Conservation (phyloP, 192 early-diverging fungal species). For the Phlyctochytrium bullatum region DNA sequence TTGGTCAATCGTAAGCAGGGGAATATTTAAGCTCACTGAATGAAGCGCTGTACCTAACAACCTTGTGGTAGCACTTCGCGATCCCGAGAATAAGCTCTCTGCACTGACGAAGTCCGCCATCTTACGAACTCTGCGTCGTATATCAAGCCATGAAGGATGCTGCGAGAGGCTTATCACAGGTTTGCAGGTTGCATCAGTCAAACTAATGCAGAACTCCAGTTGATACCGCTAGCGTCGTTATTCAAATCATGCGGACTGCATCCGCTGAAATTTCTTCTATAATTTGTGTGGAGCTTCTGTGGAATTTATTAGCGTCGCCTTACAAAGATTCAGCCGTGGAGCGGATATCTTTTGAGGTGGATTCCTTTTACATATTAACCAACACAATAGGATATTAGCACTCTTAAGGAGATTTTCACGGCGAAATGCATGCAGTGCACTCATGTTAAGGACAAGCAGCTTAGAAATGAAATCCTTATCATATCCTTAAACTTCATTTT, state of each 20-base stretch:
- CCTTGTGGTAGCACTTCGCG: too few relatives aligned
- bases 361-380: not conserved
- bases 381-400: not conserved
- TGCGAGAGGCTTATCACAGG: too few relatives aligned
- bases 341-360: conserved; percentile 1
- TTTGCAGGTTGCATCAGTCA: too few relatives aligned
- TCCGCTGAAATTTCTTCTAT: conserved; percentile 4
- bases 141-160: too few relatives aligned
- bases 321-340: conserved; percentile 7
- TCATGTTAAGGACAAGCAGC: not conserved
- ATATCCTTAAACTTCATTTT: conserved; percentile 12
- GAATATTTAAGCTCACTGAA: too few relatives aligned
- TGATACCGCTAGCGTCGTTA: not conserved
- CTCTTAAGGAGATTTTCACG: not conserved
- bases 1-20: too few relatives aligned
- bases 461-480: conserved; percentile 2
- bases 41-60: too few relatives aligned
- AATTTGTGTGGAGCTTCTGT: conserved; percentile 12
- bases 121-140: too few relatives aligned
- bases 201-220: too few relatives aligned
- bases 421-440: not conserved
- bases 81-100: too few relatives aligned
- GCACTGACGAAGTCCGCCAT: too few relatives aligned
- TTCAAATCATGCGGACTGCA: conserved; percentile 2
- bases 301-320: conserved; percentile 22